Percentiles rank a stretch among this genome's conserved stretches.
phyloP scores from a whole-genome alignment of 2,329 filamentous ascomycete genomes.

The Didymella segeticola region DNA sequence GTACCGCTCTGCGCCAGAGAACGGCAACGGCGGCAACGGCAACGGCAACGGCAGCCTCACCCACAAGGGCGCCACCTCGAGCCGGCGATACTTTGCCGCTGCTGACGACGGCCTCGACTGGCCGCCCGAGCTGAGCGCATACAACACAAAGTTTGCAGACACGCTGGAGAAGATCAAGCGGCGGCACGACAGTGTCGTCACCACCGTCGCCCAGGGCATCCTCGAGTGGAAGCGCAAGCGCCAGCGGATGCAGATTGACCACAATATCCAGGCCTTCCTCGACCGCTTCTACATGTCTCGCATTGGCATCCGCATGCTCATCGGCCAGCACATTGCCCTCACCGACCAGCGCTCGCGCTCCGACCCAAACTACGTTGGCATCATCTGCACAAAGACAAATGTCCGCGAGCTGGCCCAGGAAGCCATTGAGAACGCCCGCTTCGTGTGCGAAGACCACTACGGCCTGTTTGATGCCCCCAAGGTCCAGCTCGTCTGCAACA shows the following conservation, averaged over 20 bases:
- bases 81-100: constrained; percentile 84
- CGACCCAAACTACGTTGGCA: constrained; percentile 94
- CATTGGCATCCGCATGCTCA: constrained; percentile 98
- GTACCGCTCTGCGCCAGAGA: constrained; percentile 66
- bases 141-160: constrained; percentile 89
- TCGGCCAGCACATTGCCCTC: constrained; percentile 96
- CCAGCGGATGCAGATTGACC: constrained; percentile 97
- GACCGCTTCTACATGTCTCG: constrained; percentile 99
- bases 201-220: constrained; percentile 96
- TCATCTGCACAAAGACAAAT: constrained; percentile 99
- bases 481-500: constrained; percentile 94
- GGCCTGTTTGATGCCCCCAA: constrained; percentile 96
- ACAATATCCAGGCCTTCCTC: constrained; percentile 95
- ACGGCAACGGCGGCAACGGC: constrained; percentile 57
- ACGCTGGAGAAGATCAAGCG: constrained; percentile 93
- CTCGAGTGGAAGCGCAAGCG: constrained; percentile 96
- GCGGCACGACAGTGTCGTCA: constrained; percentile 95
- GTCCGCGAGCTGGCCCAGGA: constrained; percentile 93
- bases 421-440: constrained; percentile 98
- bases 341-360: constrained; percentile 90
- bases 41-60: constrained; percentile 58
- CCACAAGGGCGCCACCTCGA: constrained; percentile 53
- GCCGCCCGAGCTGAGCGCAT: constrained; percentile 92
- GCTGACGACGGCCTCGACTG: constrained; percentile 88
- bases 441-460: constrained; percentile 98